Base-by-base conservation (phyloP, 2,329 filamentous ascomycete species). In the Plenodomus biglobosus region DNA sequence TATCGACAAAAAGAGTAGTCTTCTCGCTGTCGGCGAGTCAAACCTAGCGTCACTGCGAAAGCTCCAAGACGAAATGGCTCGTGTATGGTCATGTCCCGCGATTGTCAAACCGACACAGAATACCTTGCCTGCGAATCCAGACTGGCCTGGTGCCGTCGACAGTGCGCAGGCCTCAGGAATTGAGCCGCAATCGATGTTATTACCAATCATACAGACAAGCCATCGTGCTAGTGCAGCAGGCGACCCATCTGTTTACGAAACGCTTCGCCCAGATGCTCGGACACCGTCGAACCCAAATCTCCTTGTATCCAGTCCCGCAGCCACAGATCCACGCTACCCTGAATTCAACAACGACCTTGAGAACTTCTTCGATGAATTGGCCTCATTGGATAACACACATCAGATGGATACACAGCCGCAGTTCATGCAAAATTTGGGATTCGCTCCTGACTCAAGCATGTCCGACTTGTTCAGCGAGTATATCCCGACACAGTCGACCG, bases 341-440 rank as follows among this genome's bases (percentile, higher is more conserved):
- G 30, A 74, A 66, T 40, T 72, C 60, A 42, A 71, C 54, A 52
- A 74, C 66, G 46, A 80, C 62, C 70, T 68, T 51, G 78, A 81
- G 52, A 78, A 76, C 15, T 74, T 82, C 43, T 83, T 83, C 50
- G 81, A 83, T 42, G 80, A 84, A 54, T 66, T 84, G 32, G 80
- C 80, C 2, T 79, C 80, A 8, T 69, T 83, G 24, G 81, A 84
- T 57, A 79, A 76, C 2, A 75, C 75, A 18, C 77, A 81, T 44
- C 71, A 73, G 30, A 69, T 81, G 38, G 79, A 81, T 20, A 75
- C 78, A 11, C 82, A 85, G 53, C 76, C 81, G 1, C 81, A 85
- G 53, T 86, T 86, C 58, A 85, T 86, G 83, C 78, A 82, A 38
- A 86, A 86, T 56, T 73, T 87, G 17, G 84, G 84, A 0, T 85